Percentiles rank a stretch among this genome's conserved stretches.
Conservation (phyloP, 345 rosid species). For the Melaleuca quinquenervia region DNA sequence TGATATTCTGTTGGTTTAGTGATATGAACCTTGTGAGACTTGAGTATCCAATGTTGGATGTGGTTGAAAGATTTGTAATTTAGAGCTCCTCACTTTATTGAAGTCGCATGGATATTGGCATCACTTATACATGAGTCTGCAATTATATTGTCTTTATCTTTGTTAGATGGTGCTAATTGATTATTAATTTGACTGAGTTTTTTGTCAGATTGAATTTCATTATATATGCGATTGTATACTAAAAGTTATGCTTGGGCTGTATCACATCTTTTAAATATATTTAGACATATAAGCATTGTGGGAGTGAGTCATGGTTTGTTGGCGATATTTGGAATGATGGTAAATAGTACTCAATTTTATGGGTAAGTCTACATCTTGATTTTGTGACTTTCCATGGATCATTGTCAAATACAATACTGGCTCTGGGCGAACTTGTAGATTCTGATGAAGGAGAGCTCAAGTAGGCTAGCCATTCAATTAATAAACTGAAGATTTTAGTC, state of each 20-base stretch:
- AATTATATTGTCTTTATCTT: background rate
- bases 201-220: background rate
- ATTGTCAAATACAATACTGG: background rate
- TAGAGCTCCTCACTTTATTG: background rate
- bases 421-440: background rate
- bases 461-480: background rate
- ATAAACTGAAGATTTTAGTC: background rate
- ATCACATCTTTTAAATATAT: background rate
- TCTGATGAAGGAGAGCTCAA: background rate
- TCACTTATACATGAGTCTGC: background rate
- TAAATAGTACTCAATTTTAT: background rate
- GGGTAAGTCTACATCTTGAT: background rate
- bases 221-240: background rate
- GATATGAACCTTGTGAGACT: background rate
- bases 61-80: background rate
- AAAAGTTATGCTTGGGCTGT: background rate
- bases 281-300: background rate
- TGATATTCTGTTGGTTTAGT: background rate
- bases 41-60: background rate
- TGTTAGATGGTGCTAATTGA: background rate
- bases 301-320: background rate
- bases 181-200: background rate
- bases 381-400: background rate
- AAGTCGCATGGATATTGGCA: background rate
- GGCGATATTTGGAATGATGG: background rate